These are phyloP conservation scores for Fusarium buxicola DNA, from an alignment of 2,329 filamentous ascomycete species.

Conservation along the genomic window DNA sequence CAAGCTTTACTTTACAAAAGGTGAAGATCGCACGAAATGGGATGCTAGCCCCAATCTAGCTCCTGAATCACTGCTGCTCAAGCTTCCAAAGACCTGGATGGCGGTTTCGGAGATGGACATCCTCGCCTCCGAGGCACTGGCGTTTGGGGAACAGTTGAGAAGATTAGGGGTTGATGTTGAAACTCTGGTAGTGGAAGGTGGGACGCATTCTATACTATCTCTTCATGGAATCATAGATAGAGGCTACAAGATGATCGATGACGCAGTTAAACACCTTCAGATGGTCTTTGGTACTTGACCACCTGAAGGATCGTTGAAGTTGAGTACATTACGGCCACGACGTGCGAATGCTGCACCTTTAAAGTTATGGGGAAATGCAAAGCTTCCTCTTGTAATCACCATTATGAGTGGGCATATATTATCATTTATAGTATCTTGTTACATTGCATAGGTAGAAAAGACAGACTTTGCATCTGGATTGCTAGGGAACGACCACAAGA, in stretches of 20 bases:
- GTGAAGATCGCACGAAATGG: constrained; percentile 43
- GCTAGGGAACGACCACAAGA: too few species aligned
- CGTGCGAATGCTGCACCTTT: too few species aligned
- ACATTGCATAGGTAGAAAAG: not conserved
- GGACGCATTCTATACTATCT: constrained; percentile 44
- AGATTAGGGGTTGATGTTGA: constrained; percentile 35
- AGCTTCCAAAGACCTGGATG: constrained; percentile 49
- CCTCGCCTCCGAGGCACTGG: constrained; percentile 48
- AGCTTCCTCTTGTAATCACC: too few species aligned
- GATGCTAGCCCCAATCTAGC: constrained; percentile 50
- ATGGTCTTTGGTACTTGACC: constrained; percentile 29
- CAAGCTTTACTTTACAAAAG: constrained; percentile 48
- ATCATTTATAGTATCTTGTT: not conserved
- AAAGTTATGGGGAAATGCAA: too few species aligned
- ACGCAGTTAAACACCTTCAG: constrained; percentile 37
- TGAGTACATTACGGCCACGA: too few species aligned
- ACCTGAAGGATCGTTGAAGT: not conserved
- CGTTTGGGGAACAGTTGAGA: constrained; percentile 46
- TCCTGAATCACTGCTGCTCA: constrained; percentile 38
- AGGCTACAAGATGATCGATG: constrained; percentile 41
- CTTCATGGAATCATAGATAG: constrained; percentile 43
- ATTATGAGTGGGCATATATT: too few species aligned
- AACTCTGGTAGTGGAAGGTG: constrained; percentile 36
- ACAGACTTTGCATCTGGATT: not conserved
- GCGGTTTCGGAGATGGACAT: constrained; percentile 50